phyloP scores from a whole-genome alignment of 805 yeast species.

The Lachancea sp. region DNA sequence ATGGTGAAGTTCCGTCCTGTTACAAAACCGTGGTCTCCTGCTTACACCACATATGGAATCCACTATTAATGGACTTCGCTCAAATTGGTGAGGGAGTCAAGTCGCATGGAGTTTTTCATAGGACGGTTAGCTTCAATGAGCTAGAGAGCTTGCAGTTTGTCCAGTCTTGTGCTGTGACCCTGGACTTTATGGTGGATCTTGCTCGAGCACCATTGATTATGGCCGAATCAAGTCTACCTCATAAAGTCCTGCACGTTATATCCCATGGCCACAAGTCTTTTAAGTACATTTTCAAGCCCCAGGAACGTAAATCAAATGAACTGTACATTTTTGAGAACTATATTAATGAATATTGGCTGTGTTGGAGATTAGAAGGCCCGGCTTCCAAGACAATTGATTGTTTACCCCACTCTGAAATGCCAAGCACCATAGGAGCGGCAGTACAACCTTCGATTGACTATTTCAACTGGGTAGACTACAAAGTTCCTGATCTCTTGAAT shows the following conservation, averaged over 20 bases:
- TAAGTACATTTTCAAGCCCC: conserved; percentile 1
- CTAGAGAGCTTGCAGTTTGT: neutral
- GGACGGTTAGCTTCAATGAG: neutral
- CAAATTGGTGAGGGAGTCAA: neutral
- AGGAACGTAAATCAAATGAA: neutral
- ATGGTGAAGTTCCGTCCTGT: neutral
- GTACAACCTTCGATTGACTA: neutral
- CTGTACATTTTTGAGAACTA: conserved; percentile 20
- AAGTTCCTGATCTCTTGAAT: conserved; percentile 4
- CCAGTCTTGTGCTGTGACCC: neutral
- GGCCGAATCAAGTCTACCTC: conserved; percentile 6
- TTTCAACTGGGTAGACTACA: conserved; percentile 1
- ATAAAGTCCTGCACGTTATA: neutral
- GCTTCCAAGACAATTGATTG: neutral
- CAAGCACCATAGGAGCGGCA: neutral
- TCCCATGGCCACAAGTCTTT: neutral
- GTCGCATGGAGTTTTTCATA: neutral
- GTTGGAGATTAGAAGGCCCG: conserved; percentile 10
- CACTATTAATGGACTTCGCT: neutral
- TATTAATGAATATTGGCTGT: conserved; percentile 16
- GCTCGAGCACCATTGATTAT: neutral
- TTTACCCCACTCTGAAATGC: neutral
- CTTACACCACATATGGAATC: neutral
- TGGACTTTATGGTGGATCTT: neutral
- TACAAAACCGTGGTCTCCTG: neutral